Evolutionary conservation across 805 yeast species (phyloP).

Genomic region (Candida argentea): DNA sequence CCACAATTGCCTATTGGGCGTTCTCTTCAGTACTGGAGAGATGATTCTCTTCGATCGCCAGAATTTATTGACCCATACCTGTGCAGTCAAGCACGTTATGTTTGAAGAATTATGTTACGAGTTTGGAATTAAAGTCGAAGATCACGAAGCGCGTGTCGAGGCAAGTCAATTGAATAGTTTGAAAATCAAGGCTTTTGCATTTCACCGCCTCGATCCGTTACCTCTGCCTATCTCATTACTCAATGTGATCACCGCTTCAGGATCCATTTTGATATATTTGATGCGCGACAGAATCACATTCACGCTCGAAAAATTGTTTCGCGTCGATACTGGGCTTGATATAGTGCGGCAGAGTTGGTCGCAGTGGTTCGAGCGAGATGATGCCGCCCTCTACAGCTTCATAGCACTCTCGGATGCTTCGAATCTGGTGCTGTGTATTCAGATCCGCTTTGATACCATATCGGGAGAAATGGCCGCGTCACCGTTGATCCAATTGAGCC

Average conservation of each 20-base stretch:
- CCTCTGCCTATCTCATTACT: slow-evolving; percentile 3
- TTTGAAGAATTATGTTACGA: slow-evolving; percentile 17
- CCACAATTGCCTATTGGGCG: slow-evolving; percentile 21
- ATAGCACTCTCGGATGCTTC: slow-evolving; percentile 7
- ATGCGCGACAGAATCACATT: slow-evolving; percentile 1
- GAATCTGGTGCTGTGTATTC: slow-evolving; percentile 6
- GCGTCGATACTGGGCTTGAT: slow-evolving; percentile 1
- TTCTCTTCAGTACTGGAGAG: slow-evolving; percentile 29
- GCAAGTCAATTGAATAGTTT: slow-evolving; percentile 13
- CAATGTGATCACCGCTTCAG: slow-evolving; percentile 9
- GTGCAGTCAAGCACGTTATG: slow-evolving; percentile 14
- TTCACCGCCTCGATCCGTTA: slow-evolving; percentile 8
- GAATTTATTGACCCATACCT: slow-evolving; percentile 13
- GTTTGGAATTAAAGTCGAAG: slow-evolving; percentile 10
- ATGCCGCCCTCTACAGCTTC: not conserved
- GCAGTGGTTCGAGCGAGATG: not conserved
- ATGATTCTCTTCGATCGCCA: slow-evolving; percentile 21
- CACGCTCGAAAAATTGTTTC: slow-evolving; percentile 1
- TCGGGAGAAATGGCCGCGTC: no score
- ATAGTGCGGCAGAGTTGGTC: slow-evolving; percentile 12
- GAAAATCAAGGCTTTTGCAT: slow-evolving; percentile 18
- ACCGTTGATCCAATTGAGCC: no score
- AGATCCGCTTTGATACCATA: slow-evolving; percentile 1
- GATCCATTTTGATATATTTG: slow-evolving; percentile 8
- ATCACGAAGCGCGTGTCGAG: slow-evolving; percentile 12